These are phyloP conservation scores for Annulohypoxylon bovei DNA, from an alignment of 495 filamentous ascomycete species.

Conservation along the genomic window DNA sequence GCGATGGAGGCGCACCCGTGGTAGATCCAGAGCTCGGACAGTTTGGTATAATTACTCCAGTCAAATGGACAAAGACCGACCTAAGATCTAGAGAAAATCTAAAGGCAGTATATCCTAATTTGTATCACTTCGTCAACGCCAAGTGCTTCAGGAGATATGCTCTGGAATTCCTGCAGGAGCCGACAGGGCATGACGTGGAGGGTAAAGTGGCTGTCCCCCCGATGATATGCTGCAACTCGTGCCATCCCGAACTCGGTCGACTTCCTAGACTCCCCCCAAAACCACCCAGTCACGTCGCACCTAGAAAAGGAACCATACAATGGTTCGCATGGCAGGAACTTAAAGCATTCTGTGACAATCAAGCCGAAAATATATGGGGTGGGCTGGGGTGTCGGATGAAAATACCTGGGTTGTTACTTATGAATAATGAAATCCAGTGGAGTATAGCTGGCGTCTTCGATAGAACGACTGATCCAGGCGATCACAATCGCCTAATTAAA, in stretches of 20 bases:
- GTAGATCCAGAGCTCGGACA: not conserved
- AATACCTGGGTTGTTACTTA: not conserved
- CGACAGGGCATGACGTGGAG: not conserved
- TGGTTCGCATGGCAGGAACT: not conserved
- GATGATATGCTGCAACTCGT: not conserved
- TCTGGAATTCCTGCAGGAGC: not conserved
- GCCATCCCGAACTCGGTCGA: not conserved
- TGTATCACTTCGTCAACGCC: not conserved
- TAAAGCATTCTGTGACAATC: not conserved
- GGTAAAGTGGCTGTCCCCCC: not conserved
- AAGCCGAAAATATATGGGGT: not conserved
- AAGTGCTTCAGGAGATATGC: not conserved
- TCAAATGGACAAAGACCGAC: not conserved
- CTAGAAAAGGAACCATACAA: not conserved
- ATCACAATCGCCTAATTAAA: not conserved
- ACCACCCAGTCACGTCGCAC: not conserved
- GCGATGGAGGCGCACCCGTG: too few relatives aligned
- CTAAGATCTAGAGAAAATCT: not conserved
- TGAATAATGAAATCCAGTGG: not conserved
- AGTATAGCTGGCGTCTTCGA: not conserved
- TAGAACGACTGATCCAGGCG: not conserved
- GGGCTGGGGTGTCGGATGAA: not conserved
- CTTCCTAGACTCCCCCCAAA: not conserved
- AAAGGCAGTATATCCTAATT: not conserved
- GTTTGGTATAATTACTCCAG: not conserved